Evolutionary conservation across 805 yeast species (phyloP), one percentile per base, ranked within the genome.

Genomic region (Kazachstania africana): DNA sequence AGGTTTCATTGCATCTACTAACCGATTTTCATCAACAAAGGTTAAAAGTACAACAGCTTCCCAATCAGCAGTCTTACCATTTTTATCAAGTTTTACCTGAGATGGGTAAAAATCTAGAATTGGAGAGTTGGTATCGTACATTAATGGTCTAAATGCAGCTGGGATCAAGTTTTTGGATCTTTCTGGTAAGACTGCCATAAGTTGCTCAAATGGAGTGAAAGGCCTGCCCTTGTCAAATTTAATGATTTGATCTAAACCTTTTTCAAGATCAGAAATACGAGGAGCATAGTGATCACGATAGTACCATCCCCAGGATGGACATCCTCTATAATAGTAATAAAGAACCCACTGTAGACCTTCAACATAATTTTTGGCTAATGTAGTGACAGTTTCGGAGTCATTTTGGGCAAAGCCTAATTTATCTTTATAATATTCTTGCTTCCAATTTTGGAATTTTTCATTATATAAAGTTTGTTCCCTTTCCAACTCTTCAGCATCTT

Each of bases 281-380:
- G 98, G 98, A 12, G 97, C 72, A 55, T 88, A 88, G 53, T 91
- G 96, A 55, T 82, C 81, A 42, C 66, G 72, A 54, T 71, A 88
- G 52, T 71, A 88, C 98, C 97, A 88, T 27, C 82, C 78, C 98
- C 98, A 88, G 3, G 97, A 85, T 24, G 83, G 81, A 49, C 83
- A 77, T 17, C 96, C 97, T 44, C 70, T 69, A 51, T 85, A 88
- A 58, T 88, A 88, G 60, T 88, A 88, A 48, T 69, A 75, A 55
- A 91, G 63, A 10, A 91, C 97, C 98, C 98, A 88, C 59, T 88
- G 98, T 39, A 88, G 65, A 42, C 98, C 98, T 57, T 87, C 95
- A 26, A 91, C 65, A 50, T 87, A 91, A 50, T 82, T 85, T 43
- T 74, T 73, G 6, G 93, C 69, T 40, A 84, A 53, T 8, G 72